Evolutionary conservation across 495 filamentous ascomycete genomes (phyloP).

Genomic region (Penicillium desertorum): DNA sequence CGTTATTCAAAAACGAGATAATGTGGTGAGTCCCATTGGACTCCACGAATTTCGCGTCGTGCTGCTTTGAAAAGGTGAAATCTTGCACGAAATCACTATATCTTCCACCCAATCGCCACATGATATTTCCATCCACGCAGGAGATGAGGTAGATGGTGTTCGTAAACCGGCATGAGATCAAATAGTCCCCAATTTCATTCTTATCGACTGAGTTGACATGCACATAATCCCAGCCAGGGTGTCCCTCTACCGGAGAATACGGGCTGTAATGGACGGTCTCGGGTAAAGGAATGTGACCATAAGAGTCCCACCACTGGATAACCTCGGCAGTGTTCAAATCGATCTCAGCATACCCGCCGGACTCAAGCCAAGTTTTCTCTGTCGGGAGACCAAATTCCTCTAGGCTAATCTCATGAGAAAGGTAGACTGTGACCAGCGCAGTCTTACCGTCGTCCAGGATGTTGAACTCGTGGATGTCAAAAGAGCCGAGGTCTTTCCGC

Average conservation of each 20-base stretch:
- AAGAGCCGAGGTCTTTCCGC: constrained; percentile 31
- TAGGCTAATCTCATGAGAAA: constrained; percentile 40
- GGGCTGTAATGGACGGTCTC: constrained; percentile 29
- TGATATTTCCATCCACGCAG: constrained; percentile 52
- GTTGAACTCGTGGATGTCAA: constrained; percentile 51
- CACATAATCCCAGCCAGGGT: constrained; percentile 56
- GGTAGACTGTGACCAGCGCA: constrained; percentile 46
- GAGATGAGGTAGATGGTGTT: constrained; percentile 58
- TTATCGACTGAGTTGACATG: constrained; percentile 63
- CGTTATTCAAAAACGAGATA: constrained; percentile 56
- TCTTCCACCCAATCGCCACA: constrained; percentile 57
- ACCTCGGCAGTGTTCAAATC: constrained; percentile 42
- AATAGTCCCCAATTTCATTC: constrained; percentile 52
- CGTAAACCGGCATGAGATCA: constrained; percentile 57
- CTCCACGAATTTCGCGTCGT: constrained; percentile 55
- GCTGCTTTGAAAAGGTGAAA: constrained; percentile 59
- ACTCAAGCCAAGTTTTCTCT: constrained; percentile 33
- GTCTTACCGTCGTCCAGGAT: constrained; percentile 36
- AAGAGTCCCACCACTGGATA: constrained; percentile 46
- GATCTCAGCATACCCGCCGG: constrained; percentile 42
- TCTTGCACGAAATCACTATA: constrained; percentile 40
- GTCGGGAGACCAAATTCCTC: constrained; percentile 35
- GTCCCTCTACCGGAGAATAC: constrained; percentile 14
- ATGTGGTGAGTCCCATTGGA: constrained; percentile 42
- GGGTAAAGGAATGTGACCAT: constrained; percentile 35